Base-by-base conservation (phyloP, 73 alveolate species). In the Paramecium sonneborni region DNA sequence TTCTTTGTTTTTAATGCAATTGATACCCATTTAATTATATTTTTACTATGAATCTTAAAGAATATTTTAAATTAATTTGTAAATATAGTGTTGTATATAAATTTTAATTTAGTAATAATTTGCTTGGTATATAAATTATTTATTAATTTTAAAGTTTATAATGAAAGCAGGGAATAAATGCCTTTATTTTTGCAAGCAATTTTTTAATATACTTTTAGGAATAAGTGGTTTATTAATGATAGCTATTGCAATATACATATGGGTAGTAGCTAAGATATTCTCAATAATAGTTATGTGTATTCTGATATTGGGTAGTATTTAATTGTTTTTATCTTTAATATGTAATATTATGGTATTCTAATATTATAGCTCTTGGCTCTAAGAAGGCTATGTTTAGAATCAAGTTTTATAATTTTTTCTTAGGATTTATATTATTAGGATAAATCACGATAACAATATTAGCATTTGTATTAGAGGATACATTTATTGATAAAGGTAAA, bases 91-190 rank as follows among this genome's bases (percentile, higher is more conserved):
- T 46, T 12, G 1, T 46, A 52, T 52, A n/a, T 52, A 11, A 52
- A 52, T 52, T 52, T n/a, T 52, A 52, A 52, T 52, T 52, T 52
- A 52, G 23, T 52, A 52, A 52, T 52, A 52, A 23, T 52, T 52
- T 52, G 5, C 18, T 18, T 52, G 68, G 68, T 52, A 21, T n/a
- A 52, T 52, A 62, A 62, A 30, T 30, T 62, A 26, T 26, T 26
- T 62, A 62, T 32, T 30, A 30, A 62, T 62, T 62, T 0, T 26
- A 30, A 11, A 62, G 44, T 23, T 62, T 62, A 62, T 28, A 62
- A 62, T 62, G 84, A 72, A 72, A 72, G 37, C 86, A 34, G 86
- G 86, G 14, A 72, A 72, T 5, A 72, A 72, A 37, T 72, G 86
- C 35, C 32, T 72, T 11, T 72, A 72, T 72, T 72, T 32, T 38